A percentile compares a stretch with the other conserved stretches of the same genome.
phyloP scores from a whole-genome alignment of 2,329 filamentous ascomycete species.

The Sclerotinia borealis region DNA sequence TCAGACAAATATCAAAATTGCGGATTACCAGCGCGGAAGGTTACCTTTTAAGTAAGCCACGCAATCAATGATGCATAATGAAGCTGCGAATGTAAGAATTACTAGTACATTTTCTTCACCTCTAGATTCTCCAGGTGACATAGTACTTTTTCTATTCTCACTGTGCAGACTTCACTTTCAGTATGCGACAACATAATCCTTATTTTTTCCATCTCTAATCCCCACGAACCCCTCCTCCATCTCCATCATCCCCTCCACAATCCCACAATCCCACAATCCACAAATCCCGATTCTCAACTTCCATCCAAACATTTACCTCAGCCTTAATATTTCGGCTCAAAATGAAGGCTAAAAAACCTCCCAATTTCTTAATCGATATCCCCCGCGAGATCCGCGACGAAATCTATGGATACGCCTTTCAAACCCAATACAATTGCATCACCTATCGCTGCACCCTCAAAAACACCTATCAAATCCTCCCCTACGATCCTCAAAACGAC shows the following conservation, averaged over 20 bases:
- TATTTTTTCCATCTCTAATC: not conserved
- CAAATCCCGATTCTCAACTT: not conserved
- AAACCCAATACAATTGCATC: not conserved
- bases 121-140: not conserved
- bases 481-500: conserved; percentile 11
- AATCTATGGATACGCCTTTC: conserved; percentile 9
- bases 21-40: not conserved
- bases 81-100: not conserved
- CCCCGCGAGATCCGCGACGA: conserved; percentile 9
- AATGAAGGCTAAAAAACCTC: not conserved
- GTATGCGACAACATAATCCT: not conserved
- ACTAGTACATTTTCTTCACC: not conserved
- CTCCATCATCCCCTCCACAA: not conserved
- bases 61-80: not conserved
- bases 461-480: not conserved
- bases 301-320: not conserved
- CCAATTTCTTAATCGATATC: not conserved
- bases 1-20: not conserved
- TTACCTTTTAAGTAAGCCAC: not conserved
- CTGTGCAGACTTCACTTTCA: not conserved
- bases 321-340: not conserved
- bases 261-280: no score
- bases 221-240: not conserved
- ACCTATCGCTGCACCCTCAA: not conserved
- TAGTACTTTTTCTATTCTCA: not conserved